Conservation (phyloP, 2,329 filamentous ascomycete species). For the Metarhizium robertsii region DNA sequence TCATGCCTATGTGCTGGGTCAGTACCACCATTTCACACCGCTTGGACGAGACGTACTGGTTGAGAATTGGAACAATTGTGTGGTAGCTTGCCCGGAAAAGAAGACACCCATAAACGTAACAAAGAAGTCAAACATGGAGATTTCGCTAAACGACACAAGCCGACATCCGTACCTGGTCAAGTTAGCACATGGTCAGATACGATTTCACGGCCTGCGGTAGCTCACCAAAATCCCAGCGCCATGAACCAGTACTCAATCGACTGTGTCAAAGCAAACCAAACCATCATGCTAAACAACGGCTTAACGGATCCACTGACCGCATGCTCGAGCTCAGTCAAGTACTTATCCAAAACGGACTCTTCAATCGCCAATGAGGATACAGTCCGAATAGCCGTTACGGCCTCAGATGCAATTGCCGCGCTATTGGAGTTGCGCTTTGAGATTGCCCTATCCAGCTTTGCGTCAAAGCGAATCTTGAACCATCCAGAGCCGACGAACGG, state of each 20-base stretch:
- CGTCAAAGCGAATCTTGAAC: conserved; percentile 29
- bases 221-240: conserved; percentile 31
- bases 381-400: conserved; percentile 29
- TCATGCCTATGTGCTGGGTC: too few species aligned
- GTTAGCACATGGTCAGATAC: too few species aligned
- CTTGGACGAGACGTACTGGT: conserved; percentile 34
- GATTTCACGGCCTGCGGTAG: too few species aligned
- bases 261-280: conserved; percentile 28
- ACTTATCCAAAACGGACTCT: conserved; percentile 21
- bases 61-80: conserved; percentile 35
- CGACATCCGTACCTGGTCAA: too few species aligned
- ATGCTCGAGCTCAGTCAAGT: conserved; percentile 16
- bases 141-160: conserved; percentile 29
- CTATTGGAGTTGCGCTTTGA: conserved; percentile 26
- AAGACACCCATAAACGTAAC: conserved; percentile 43
- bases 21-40: too few species aligned
- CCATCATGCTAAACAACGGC: conserved; percentile 15
- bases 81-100: conserved; percentile 32
- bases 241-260: conserved; percentile 28
- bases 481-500: conserved; percentile 27
- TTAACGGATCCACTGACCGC: too few species aligned
- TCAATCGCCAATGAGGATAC: conserved; percentile 33
- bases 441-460: conserved; percentile 26
- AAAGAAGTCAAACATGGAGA: conserved; percentile 43
- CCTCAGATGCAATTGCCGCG: conserved; percentile 34